Conservation (phyloP, 139 green algal species). For the Haematococcus lacustris region DNA sequence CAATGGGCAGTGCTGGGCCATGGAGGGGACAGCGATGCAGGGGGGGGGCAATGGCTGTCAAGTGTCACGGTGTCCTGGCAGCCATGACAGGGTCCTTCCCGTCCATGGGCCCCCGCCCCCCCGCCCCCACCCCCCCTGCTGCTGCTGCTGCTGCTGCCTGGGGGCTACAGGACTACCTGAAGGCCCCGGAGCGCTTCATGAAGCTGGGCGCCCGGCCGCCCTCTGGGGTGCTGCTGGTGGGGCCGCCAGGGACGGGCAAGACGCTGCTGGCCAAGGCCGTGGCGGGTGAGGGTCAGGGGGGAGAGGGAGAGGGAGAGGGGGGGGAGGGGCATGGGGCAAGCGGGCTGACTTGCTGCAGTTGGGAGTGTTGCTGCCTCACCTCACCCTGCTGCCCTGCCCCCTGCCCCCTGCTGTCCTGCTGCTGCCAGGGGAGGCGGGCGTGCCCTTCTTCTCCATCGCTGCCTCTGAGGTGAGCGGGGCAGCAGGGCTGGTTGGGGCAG, state of each 20-base stretch:
- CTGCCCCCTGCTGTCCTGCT: background rate
- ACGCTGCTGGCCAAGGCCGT: slow-evolving; percentile 66
- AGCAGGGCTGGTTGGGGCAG: too few relatives aligned
- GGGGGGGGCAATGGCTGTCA: too few relatives aligned
- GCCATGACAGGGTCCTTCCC: too few relatives aligned
- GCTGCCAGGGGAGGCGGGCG: slow-evolving; percentile 57
- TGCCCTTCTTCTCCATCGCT: slow-evolving; percentile 79
- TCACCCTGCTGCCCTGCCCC: background rate
- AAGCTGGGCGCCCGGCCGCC: slow-evolving; percentile 65
- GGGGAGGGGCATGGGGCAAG: too few relatives aligned
- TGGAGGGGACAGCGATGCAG: too few relatives aligned
- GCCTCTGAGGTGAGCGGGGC: too few relatives aligned
- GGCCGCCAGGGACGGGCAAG: slow-evolving; percentile 75
- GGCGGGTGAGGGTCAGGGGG: slow-evolving; percentile 13
- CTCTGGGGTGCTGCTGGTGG: slow-evolving; percentile 69
- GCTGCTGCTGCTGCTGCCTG: background rate
- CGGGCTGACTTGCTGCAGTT: too few relatives aligned
- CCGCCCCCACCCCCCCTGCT: too few relatives aligned
- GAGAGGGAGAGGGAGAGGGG: background rate
- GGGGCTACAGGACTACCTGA: slow-evolving; percentile 54
- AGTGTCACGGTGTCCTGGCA: too few relatives aligned
- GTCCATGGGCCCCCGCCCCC: too few relatives aligned
- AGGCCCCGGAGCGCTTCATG: slow-evolving; percentile 60
- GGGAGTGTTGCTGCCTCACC: too few relatives aligned
- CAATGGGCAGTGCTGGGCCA: too few relatives aligned